Base-by-base conservation (phyloP, 2,329 filamentous ascomycete genomes). In the Fusarium brevicatenulatum region DNA sequence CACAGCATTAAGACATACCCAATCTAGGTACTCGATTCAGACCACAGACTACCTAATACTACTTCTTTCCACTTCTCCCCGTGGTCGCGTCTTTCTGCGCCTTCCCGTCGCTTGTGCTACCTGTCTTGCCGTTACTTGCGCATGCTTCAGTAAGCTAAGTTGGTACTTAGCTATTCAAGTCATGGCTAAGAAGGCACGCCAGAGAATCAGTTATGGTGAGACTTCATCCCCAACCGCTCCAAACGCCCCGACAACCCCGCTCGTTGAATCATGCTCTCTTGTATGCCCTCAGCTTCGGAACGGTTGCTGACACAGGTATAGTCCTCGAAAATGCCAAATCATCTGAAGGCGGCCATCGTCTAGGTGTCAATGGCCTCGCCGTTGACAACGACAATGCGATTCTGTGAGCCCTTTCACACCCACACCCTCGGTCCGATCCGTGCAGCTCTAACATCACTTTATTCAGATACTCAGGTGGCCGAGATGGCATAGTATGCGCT, bases 401-500 rank as follows among this genome's bases (percentile, higher is more conserved):
- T 70, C 88, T 99, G 95, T 98, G 87, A 87, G 92, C 79, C 42
- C 47, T 47, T 44, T 42, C 21, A 23, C 47, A 43, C 36, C 56
- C 34, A 36, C 63, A 49, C 46, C 16, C 69, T 56, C 67, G 9
- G n/a, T 55, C 49, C 46, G 49, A 55, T 53, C 64, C 42, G 32
- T 63, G 30, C 43, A 63, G 52, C 13, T 70, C 75, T 74, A 46
- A 75, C 59, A 49, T 70, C 66, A 67, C 54, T 55, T 50, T 30
- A 11, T 46, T 13, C 70, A 98, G 95, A 78, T 99, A 98, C 84
- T 98, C 96, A 50, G 96, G 94, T 74, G 96, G 96, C 68, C 92
- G 96, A 80, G 96, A 99, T 83, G 96, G 96, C 77, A 93, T 96
- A 56, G 92, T 99, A 75, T 99, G 96, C 84, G 94, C 95, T 69